Conservation (phyloP, 345 rosid species). For the Aegle marmelos region DNA sequence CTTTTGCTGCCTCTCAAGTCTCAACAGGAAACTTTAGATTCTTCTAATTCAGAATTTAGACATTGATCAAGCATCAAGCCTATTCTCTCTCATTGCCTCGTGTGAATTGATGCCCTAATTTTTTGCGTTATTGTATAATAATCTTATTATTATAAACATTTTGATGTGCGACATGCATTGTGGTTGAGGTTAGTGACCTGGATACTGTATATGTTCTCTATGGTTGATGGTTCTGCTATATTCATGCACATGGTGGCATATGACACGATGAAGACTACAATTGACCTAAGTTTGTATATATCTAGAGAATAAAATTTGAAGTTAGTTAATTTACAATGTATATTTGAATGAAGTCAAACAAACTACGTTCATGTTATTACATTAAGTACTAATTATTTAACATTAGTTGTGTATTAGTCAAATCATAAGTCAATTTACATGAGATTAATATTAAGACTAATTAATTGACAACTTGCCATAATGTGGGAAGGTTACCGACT, state of each 20-base stretch:
- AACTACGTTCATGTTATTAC: not conserved
- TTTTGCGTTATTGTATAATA: not conserved
- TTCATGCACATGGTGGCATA: not conserved
- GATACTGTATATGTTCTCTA: not conserved
- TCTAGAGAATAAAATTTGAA: not conserved
- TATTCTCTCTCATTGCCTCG: not conserved
- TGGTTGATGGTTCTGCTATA: not conserved
- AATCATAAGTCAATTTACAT: slow-evolving; percentile 4
- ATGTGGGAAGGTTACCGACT: slow-evolving; percentile 23
- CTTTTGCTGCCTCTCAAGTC: not conserved
- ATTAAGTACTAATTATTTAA: not conserved
- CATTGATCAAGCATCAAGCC: not conserved
- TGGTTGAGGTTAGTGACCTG: not conserved
- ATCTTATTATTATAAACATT: not conserved
- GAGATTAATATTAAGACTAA: not conserved
- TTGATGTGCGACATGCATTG: not conserved
- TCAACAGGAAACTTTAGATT: slow-evolving; percentile 14
- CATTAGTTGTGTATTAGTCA: not conserved
- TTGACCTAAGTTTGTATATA: not conserved
- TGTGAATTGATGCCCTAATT: not conserved
- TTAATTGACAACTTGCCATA: slow-evolving; percentile 14
- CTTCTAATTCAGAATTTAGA: slow-evolving; percentile 6
- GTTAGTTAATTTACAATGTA: not conserved
- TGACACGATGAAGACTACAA: slow-evolving; percentile 6
- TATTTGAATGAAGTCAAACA: slow-evolving; percentile 17